Conservation (phyloP, 495 filamentous ascomycete genomes). For the Neurospora discreta region DNA sequence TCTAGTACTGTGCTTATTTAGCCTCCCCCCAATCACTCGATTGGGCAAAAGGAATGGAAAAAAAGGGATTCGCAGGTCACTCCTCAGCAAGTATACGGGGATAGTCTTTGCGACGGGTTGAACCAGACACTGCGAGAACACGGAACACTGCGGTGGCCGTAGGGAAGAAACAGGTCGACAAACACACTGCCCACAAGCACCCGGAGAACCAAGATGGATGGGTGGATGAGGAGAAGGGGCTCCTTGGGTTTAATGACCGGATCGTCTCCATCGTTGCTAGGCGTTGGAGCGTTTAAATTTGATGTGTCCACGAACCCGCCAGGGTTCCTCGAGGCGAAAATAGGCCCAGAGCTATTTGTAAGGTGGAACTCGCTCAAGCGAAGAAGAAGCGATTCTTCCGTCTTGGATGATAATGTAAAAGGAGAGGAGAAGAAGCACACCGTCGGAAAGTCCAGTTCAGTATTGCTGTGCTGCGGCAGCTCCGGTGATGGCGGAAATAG, state of each 20-base stretch:
- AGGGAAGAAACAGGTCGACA: not conserved
- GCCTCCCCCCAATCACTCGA: not conserved
- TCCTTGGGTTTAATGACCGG: not conserved
- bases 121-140: not conserved
- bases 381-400: not conserved
- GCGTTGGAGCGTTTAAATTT: not conserved
- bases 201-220: not conserved
- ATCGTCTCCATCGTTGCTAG: not conserved
- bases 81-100: not conserved
- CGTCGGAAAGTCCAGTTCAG: not conserved
- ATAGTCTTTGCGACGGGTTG: not conserved
- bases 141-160: not conserved
- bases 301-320: not conserved
- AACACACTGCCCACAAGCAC: not conserved
- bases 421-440: not conserved
- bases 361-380: not conserved
- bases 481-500: not conserved
- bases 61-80: no score
- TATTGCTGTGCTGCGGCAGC: not conserved
- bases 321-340: not conserved
- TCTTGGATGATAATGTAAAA: not conserved
- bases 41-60: not conserved
- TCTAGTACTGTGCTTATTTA: not conserved
- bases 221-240: not conserved
- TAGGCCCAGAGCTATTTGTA: not conserved